Conservation (phyloP, 768 basidiomycete genomes). For the Phylloporus sp. region DNA sequence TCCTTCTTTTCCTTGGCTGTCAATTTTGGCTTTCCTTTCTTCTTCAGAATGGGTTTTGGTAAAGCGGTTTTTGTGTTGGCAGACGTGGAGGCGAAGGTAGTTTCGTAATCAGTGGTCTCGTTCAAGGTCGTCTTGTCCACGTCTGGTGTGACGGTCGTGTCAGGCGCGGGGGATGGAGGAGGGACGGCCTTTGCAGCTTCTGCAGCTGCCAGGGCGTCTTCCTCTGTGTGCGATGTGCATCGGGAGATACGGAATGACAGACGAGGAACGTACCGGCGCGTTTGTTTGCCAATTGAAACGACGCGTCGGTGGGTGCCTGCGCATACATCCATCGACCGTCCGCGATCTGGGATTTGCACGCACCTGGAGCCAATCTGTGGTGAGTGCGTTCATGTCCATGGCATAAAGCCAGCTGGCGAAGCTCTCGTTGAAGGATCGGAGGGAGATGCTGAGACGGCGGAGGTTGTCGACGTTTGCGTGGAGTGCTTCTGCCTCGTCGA, state of each 20-base stretch:
- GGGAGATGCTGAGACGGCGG: constrained; percentile 63
- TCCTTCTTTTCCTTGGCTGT: constrained; percentile 82
- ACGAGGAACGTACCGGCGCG: constrained; percentile 48
- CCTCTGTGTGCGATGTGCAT: constrained; percentile 40
- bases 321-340: background rate
- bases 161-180: constrained; percentile 21
- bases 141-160: constrained; percentile 18
- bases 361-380: constrained; percentile 90
- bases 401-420: constrained; percentile 90
- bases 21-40: constrained; percentile 63
- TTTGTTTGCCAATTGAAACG: constrained; percentile 52
- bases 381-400: constrained; percentile 92
- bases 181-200: constrained; percentile 46
- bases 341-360: background rate
- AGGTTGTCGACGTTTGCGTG: constrained; percentile 72
- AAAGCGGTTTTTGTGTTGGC: constrained; percentile 35
- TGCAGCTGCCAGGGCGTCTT: constrained; percentile 48
- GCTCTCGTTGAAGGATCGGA: constrained; percentile 85
- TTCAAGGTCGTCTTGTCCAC: constrained; percentile 28
- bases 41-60: constrained; percentile 39
- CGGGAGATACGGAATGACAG: background rate
- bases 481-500: constrained; percentile 82
- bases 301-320: constrained; percentile 57
- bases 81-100: constrained; percentile 34
- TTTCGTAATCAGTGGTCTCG: constrained; percentile 32